A percentile compares a stretch with the other conserved stretches of the same genome.
These are phyloP conservation scores for Cyclostephanos invisitatus DNA, from an alignment of 108 stramenopile genomes.

Conservation along the genomic window DNA sequence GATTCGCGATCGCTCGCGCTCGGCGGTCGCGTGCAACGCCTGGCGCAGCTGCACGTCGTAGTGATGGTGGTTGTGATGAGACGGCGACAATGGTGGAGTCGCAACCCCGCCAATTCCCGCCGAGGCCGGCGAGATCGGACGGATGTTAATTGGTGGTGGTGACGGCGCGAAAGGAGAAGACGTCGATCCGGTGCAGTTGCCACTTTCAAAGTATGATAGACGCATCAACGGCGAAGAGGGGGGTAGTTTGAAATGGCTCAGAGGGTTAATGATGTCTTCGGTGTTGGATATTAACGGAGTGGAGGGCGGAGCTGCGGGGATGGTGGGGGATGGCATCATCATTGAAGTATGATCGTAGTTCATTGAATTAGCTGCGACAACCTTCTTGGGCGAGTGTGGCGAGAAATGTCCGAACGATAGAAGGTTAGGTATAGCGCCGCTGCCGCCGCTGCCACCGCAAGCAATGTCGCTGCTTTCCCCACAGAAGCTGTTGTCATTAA, in stretches of 20 bases:
- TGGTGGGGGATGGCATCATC: neutral
- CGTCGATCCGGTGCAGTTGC: neutral
- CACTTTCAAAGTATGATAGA: neutral
- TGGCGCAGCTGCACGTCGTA: neutral
- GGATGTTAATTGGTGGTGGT: neutral
- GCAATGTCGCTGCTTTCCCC: neutral
- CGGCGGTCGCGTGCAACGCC: neutral
- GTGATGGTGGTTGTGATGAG: neutral
- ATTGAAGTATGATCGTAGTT: neutral
- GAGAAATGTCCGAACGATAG: neutral
- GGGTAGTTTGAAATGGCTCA: neutral
- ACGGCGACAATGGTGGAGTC: neutral
- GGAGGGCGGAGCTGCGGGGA: slow-evolving; percentile 6
- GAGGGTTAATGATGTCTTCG: neutral
- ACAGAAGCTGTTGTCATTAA: neutral
- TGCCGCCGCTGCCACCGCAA: neutral
- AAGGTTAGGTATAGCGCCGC: slow-evolving; percentile 3
- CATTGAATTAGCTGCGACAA: neutral
- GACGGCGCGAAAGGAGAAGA: neutral
- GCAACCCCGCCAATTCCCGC: neutral
- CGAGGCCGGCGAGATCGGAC: neutral
- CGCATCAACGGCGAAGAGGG: neutral
- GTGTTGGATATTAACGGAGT: neutral
- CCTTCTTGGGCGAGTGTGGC: neutral
- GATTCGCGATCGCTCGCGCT: neutral